phyloP scores from a whole-genome alignment of 116 monocot genomes.

The Dioscorea cayenensis region DNA sequence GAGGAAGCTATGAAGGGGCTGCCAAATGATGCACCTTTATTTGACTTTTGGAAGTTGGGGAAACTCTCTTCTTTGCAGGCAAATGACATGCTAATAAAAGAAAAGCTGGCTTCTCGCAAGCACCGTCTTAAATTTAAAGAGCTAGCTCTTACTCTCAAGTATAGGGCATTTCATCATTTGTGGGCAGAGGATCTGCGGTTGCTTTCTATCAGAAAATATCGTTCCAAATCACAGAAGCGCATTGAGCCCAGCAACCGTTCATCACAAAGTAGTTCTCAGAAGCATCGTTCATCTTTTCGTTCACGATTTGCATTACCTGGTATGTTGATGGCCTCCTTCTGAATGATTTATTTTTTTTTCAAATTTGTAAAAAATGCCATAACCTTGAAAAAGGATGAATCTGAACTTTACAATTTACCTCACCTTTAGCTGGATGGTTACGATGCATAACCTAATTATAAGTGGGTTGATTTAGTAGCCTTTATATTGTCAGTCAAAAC shows the following conservation, averaged over 20 bases:
- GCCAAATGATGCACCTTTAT: constrained; percentile 5
- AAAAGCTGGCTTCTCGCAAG: constrained; percentile 39
- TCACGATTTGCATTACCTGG: constrained; percentile 42
- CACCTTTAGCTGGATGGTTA: too few species aligned
- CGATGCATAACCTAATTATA: too few species aligned
- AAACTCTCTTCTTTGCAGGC: constrained; percentile 14
- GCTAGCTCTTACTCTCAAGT: constrained; percentile 53
- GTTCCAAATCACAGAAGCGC: constrained; percentile 56
- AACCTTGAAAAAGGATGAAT: not conserved
- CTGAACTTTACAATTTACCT: too few species aligned
- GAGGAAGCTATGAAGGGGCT: constrained; percentile 22
- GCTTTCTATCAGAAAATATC: constrained; percentile 39
- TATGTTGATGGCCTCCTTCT: constrained; percentile 20
- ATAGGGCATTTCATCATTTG: constrained; percentile 47
- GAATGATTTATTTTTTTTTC: not conserved
- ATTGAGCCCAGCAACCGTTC: constrained; percentile 31
- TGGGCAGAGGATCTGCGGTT: constrained; percentile 81
- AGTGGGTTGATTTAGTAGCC: too few species aligned
- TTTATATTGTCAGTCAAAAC: too few species aligned
- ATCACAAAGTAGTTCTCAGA: constrained; percentile 34
- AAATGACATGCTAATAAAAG: constrained; percentile 33
- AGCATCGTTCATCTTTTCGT: constrained; percentile 36
- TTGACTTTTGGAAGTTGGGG: constrained; percentile 22
- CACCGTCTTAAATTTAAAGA: constrained; percentile 64
- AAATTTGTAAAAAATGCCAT: not conserved